Evolutionary conservation across 2,329 filamentous ascomycete species (phyloP).

Genomic region (Diatrype stigma): DNA sequence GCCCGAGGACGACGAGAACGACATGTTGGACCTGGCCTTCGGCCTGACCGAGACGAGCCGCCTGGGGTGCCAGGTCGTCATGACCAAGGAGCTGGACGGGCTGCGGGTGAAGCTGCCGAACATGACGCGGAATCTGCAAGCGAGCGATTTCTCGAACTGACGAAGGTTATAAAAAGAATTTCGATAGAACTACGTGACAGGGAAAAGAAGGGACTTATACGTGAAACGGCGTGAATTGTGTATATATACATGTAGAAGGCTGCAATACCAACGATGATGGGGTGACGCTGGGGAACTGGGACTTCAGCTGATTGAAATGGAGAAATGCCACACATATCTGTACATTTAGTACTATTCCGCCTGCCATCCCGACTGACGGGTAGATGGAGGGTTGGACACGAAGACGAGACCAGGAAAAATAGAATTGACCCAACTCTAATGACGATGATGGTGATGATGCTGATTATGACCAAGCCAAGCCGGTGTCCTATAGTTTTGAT

Average conservation of each 20-base stretch:
- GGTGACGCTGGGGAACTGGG: not conserved
- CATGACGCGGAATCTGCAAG: slow-evolving; percentile 95
- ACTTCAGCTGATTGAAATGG: not conserved
- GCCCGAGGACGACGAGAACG: slow-evolving; percentile 77
- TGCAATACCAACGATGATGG: not conserved
- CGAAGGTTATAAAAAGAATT: not conserved
- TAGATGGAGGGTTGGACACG: not conserved
- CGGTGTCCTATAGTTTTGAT: not conserved
- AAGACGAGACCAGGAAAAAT: not conserved
- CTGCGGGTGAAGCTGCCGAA: slow-evolving; percentile 78
- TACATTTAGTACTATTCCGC: not conserved
- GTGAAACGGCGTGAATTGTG: not conserved
- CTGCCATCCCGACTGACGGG: not conserved
- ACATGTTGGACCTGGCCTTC: slow-evolving; percentile 89
- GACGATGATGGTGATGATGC: slow-evolving; percentile 10
- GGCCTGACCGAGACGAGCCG: slow-evolving; percentile 81
- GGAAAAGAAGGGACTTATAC: too few relatives aligned
- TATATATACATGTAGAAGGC: not conserved
- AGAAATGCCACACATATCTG: not conserved
- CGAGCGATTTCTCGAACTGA: slow-evolving; percentile 69
- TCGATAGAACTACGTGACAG: too few relatives aligned
- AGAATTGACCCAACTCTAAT: slow-evolving; percentile 19
- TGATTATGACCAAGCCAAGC: too few relatives aligned
- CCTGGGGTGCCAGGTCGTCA: slow-evolving; percentile 84
- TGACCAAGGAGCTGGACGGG: slow-evolving; percentile 87